A percentile compares a stretch with the other conserved stretches of the same genome.
phyloP scores from a whole-genome alignment of 495 filamentous ascomycete species.

The Daldinia childiae region DNA sequence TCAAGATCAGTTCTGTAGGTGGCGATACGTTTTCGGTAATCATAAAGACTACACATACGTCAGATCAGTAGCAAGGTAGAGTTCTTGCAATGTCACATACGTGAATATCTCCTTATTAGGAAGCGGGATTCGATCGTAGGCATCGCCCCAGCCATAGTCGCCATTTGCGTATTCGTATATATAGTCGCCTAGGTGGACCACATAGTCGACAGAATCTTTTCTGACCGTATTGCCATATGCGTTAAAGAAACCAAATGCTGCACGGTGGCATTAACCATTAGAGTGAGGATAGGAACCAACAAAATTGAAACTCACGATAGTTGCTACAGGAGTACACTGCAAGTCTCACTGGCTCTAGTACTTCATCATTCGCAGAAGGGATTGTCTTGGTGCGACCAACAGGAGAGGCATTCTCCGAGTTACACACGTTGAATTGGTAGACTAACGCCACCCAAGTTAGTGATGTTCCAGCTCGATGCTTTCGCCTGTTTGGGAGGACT shows the following conservation, averaged over 20 bases:
- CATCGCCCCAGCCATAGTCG: slow-evolving; percentile 65
- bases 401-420: slow-evolving; percentile 54
- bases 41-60: slow-evolving; percentile 53
- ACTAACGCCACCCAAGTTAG: slow-evolving; percentile 11
- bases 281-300: slow-evolving; percentile 37
- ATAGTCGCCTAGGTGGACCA: slow-evolving; percentile 72
- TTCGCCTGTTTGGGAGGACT: not conserved
- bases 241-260: slow-evolving; percentile 67
- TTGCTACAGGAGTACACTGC: slow-evolving; percentile 65
- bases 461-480: not conserved
- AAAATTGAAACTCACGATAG: slow-evolving; percentile 50
- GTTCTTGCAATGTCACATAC: slow-evolving; percentile 38
- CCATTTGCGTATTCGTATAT: slow-evolving; percentile 69
- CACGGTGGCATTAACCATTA: slow-evolving; percentile 3
- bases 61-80: slow-evolving; percentile 1
- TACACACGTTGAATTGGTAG: slow-evolving; percentile 63
- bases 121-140: slow-evolving; percentile 61
- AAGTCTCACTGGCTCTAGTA: slow-evolving; percentile 52
- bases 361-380: slow-evolving; percentile 50
- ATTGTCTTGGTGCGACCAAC: slow-evolving; percentile 64
- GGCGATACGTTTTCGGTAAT: slow-evolving; percentile 68
- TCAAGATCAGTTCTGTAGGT: slow-evolving; percentile 70
- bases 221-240: slow-evolving; percentile 71
- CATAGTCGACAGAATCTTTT: slow-evolving; percentile 72
- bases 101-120: slow-evolving; percentile 62